A percentile compares a stretch with the other conserved stretches of the same genome.
Evolutionary conservation across 345 rosid species (phyloP).

Genomic region (Aquilaria yunnanensis): DNA sequence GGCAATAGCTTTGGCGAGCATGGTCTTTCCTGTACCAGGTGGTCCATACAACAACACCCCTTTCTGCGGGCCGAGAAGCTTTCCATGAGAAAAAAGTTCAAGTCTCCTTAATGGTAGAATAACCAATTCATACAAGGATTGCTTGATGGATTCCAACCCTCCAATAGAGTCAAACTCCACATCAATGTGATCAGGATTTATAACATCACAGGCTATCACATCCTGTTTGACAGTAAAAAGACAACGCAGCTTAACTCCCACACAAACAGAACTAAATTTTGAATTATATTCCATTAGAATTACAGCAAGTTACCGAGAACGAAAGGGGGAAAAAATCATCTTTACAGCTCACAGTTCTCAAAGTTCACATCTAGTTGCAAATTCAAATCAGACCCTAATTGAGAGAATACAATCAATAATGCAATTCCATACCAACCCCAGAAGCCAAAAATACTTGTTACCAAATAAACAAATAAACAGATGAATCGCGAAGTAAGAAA

Average conservation of each 20-base stretch:
- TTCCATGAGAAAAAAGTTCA: slow-evolving; percentile 81
- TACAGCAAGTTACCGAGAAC: too few relatives aligned
- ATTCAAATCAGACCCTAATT: too few relatives aligned
- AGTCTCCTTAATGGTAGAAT: slow-evolving; percentile 88
- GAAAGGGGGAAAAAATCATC: too few relatives aligned
- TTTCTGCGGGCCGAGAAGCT: slow-evolving; percentile 95
- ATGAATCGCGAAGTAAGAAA: neutral
- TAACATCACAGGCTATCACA: slow-evolving; percentile 94
- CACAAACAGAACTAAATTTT: neutral
- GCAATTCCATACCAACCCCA: too few relatives aligned
- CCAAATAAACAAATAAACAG: neutral
- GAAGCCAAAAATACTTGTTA: too few relatives aligned
- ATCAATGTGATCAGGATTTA: slow-evolving; percentile 89
- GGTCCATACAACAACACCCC: slow-evolving; percentile 94
- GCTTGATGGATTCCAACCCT: slow-evolving; percentile 74
- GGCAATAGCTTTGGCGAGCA: slow-evolving; percentile 98
- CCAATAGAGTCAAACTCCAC: slow-evolving; percentile 93
- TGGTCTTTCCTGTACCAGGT: slow-evolving; percentile 99
- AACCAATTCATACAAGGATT: slow-evolving; percentile 80
- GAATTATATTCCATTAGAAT: too few relatives aligned
- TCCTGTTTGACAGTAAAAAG: slow-evolving; percentile 40
- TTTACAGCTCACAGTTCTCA: too few relatives aligned
- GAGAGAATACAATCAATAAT: too few relatives aligned
- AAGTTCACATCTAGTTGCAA: too few relatives aligned
- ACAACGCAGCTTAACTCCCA: neutral